Conservation (phyloP, 1,284 basidiomycete species). For the Apiotrichum siamense region DNA sequence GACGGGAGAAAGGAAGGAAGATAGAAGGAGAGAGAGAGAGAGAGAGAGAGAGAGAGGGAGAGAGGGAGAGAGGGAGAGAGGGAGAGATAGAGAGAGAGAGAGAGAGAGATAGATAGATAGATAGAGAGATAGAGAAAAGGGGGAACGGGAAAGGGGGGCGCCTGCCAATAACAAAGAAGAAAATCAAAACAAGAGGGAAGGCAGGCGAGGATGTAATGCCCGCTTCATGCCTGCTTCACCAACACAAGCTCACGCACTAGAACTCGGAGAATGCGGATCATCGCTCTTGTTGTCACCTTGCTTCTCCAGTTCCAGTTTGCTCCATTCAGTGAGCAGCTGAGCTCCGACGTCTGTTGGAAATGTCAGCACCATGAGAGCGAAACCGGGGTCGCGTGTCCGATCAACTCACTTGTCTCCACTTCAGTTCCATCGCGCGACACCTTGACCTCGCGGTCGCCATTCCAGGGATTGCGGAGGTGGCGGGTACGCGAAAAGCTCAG, state of each 20-base stretch:
- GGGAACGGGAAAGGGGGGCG: too few relatives aligned
- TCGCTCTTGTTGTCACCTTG: not conserved
- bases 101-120: too few relatives aligned
- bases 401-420: conserved; percentile 60
- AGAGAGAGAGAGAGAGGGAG: too few relatives aligned
- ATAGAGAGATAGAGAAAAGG: too few relatives aligned
- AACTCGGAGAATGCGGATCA: not conserved
- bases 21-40: too few relatives aligned
- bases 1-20: not conserved
- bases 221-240: not conserved
- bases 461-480: conserved; percentile 86
- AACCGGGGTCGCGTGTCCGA: not conserved
- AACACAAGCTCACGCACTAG: too few relatives aligned
- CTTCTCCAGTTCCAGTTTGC: conserved; percentile 31
- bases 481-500: conserved; percentile 73
- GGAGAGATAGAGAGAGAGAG: too few relatives aligned
- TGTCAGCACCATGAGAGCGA: too few relatives aligned
- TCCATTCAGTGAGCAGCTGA: conserved; percentile 71
- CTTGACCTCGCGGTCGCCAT: conserved; percentile 82
- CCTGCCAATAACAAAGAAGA: too few relatives aligned
- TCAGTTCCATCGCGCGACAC: conserved; percentile 89
- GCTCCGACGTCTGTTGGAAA: conserved; percentile 55
- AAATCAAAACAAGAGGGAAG: too few relatives aligned
- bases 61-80: too few relatives aligned
- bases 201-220: too few relatives aligned